Base-by-base conservation (phyloP, 768 basidiomycete species). In the Paxillus rubicundulus region DNA sequence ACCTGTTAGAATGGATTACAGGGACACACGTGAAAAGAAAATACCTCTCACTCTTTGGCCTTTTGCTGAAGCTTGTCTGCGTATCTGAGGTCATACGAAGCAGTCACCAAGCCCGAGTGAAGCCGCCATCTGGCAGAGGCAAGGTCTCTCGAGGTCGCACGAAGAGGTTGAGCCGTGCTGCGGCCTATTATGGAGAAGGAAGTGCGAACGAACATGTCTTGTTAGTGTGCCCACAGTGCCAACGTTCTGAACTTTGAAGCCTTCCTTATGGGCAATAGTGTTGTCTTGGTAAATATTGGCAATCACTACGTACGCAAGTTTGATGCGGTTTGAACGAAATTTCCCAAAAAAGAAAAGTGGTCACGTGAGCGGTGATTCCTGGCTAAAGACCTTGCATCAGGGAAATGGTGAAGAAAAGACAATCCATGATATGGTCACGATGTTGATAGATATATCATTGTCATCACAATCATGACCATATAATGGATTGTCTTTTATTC, bases 61-160 rank as follows among this genome's bases (percentile, higher is more conserved):
- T 74, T 78, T 60, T 77, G 73, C 41, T 75, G 79, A 34, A 95
- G 69, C 63, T 87, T 89, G 53, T 86, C 80, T 13, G 82, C 78
- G 63, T 94, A 93, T 62, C 81, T 86, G 28, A 72, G 62, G 55
- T 74, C 69, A 49, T 76, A 74, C 27, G 43, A 47, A n/a, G 57
- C 2, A 2, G 36, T 17, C 9, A 36, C 45, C 14, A 49, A 14
- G 21, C 46, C 37, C 27, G 58, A 50, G 33, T 63, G 59, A 20
- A 68, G 33, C 46, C 49, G 33, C 46, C 49, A 48, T 52, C 64
- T 55, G 14, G 46, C 20, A 10, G 44, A 36, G 42, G 33, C 43
- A 38, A 50, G 17, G 24, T 9, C 17, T 30, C 32, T 61, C 42
- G 34, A 33, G 42, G 42, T 33, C 34, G 46, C 49, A 18, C 45